phyloP scores from a whole-genome alignment of 805 yeast genomes.

The Zygotorulaspora sp. region DNA sequence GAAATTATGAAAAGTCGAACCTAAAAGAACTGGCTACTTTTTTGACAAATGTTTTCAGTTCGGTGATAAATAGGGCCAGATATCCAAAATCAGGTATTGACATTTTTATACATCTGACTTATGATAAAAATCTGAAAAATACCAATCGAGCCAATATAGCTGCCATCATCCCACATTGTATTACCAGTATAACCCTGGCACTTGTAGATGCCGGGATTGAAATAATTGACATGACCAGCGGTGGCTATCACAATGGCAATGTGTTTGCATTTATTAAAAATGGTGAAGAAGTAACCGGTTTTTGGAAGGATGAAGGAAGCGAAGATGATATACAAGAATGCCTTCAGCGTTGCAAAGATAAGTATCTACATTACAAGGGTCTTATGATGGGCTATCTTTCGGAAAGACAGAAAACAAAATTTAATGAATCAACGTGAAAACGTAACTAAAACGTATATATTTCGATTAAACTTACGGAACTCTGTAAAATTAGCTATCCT shows the following conservation, averaged over 20 bases:
- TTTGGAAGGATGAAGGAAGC: slow-evolving; percentile 46
- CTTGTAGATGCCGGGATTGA: slow-evolving; percentile 83
- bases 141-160: slow-evolving; percentile 31
- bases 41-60: slow-evolving; percentile 37
- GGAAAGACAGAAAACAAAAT: slow-evolving; percentile 7
- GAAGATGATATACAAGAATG: slow-evolving; percentile 23
- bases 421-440: neutral
- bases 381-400: slow-evolving; percentile 20
- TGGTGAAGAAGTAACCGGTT: slow-evolving; percentile 55
- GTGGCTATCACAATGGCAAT: slow-evolving; percentile 46
- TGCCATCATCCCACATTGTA: slow-evolving; percentile 39
- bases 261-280: slow-evolving; percentile 52
- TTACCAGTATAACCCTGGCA: slow-evolving; percentile 54
- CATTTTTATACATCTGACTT: slow-evolving; percentile 62
- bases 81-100: slow-evolving; percentile 92
- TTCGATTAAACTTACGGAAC: too few species aligned
- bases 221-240: slow-evolving; percentile 67
- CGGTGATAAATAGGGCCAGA: slow-evolving; percentile 47
- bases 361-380: slow-evolving; percentile 22
- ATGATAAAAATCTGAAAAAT: slow-evolving; percentile 29
- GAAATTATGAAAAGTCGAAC: slow-evolving; percentile 24
- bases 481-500: too few species aligned
- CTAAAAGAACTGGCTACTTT: slow-evolving; percentile 42
- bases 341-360: slow-evolving; percentile 42
- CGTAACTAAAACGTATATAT: neutral